Evolutionary conservation across 306 rosid species (phyloP).

Genomic region (Trifolium dubium): DNA sequence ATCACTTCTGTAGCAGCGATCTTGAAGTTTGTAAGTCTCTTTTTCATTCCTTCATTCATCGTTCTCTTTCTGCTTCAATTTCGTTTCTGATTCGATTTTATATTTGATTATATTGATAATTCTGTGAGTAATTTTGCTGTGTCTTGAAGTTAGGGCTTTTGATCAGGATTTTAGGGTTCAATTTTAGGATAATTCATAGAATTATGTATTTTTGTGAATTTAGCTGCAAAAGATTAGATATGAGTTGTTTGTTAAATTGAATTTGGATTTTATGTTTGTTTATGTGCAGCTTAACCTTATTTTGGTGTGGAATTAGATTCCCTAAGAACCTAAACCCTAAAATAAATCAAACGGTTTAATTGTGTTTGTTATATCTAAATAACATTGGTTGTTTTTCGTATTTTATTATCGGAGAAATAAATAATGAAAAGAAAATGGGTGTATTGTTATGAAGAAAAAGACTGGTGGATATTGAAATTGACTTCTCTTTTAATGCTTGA

Average conservation of each 20-base stretch:
- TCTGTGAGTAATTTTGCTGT: neutral
- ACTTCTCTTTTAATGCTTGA: no score
- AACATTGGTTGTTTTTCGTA: constrained; percentile 12
- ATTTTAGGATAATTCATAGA: neutral
- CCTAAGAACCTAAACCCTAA: neutral
- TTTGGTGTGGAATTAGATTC: neutral
- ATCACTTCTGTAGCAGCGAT: constrained; percentile 93
- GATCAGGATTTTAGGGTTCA: constrained; percentile 1
- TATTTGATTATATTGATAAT: constrained; percentile 14
- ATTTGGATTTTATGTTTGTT: neutral
- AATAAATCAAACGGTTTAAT: constrained; percentile 15
- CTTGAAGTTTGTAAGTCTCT: constrained; percentile 90
- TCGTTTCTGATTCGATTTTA: neutral
- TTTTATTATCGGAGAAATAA: neutral
- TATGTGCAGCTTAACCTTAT: neutral
- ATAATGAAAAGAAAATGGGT: neutral
- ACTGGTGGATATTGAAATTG: constrained; percentile 17
- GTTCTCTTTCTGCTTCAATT: no score
- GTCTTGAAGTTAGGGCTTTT: neutral
- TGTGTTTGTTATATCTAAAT: neutral
- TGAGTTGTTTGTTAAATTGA: constrained; percentile 16
- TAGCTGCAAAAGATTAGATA: constrained; percentile 16
- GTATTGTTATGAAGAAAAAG: neutral
- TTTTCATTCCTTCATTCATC: no score
- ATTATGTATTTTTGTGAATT: neutral